phyloP scores from a whole-genome alignment of 106 monocot genomes.

The Acorus gramineus region DNA sequence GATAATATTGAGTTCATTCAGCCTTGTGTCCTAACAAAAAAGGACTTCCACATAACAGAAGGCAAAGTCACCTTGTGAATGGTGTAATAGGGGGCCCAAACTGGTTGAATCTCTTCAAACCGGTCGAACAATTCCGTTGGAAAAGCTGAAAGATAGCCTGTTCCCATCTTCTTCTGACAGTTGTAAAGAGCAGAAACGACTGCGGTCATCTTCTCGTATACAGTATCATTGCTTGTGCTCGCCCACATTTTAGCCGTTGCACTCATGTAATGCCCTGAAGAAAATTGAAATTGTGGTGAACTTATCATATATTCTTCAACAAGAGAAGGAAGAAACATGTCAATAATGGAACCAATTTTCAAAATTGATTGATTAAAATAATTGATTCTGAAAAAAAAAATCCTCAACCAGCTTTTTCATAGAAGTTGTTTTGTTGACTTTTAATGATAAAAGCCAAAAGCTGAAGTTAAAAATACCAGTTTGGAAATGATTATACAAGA shows the following conservation, averaged over 20 bases:
- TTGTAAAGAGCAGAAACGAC: constrained; percentile 59
- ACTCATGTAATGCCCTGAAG: constrained; percentile 95
- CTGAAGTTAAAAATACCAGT: too few species aligned
- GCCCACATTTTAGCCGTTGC: constrained; percentile 90
- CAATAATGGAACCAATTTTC: too few species aligned
- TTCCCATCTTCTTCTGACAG: constrained; percentile 84
- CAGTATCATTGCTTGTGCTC: constrained; percentile 62
- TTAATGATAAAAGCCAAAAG: too few species aligned
- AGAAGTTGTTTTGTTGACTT: too few species aligned
- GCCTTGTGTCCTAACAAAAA: too few species aligned
- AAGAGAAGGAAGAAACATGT: too few species aligned
- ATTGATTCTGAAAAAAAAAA: too few species aligned
- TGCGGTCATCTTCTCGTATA: constrained; percentile 51
- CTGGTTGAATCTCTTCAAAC: constrained; percentile 52
- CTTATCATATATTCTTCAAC: too few species aligned
- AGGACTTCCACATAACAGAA: too few species aligned
- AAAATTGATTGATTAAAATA: too few species aligned
- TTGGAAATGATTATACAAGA: too few species aligned
- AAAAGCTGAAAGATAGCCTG: constrained; percentile 92
- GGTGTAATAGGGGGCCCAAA: constrained; percentile 99
- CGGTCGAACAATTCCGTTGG: constrained; percentile 83
- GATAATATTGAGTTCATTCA: background rate
- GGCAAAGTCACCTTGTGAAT: constrained; percentile 75
- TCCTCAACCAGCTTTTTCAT: too few species aligned
- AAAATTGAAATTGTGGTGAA: background rate